Base-by-base conservation (phyloP, 306 rosid species). In the Gastrolobium bilobum region DNA sequence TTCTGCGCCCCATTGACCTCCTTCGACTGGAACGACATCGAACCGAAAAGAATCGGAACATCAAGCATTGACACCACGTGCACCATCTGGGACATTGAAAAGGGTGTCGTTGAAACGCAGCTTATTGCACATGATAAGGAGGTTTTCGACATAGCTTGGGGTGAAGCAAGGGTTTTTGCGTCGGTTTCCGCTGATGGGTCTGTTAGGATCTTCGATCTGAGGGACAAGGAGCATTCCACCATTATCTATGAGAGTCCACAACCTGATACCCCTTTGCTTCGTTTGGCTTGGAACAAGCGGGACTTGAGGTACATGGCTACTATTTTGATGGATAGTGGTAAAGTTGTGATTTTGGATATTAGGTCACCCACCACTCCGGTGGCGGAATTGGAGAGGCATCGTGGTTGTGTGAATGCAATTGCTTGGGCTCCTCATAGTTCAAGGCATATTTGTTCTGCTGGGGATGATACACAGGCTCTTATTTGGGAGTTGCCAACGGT, bases 161-260 rank as follows among this genome's bases (percentile, higher is more conserved):
- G 99, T 0, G 98, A 95, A 59, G 97, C 99, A 2, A 64, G 94
- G 54, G 97, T 93, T 29, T 95, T 93, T 26, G 94, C 99, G 5
- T 95, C 99, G 3, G 99, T 93, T 44, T 95, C 99, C 9, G 97
- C 99, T 4, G 99, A 95, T 63, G 99, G 94, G 6, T 95, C 99
- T 14, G 99, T 95, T 1, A 59, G 99, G 46, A 95, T 95, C 26
- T 95, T 95, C 62, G 98, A 93, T 59, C 34, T 95, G 47, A 85
- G 99, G 14, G 99, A 92, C 43, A 95, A 93, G 76, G 99, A 95
- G 48, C 99, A 95, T 50, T 95, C 99, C 2, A 95, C 99, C 3
- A 95, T 95, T 13, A 93, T 95, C 68, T 95, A 95, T 35, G 99
- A 95, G 84, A 90, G 93, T n/a, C 99, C 99, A 0, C 94, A 87